Conservation (phyloP, 306 rosid species). For the Corylus heterophylla region DNA sequence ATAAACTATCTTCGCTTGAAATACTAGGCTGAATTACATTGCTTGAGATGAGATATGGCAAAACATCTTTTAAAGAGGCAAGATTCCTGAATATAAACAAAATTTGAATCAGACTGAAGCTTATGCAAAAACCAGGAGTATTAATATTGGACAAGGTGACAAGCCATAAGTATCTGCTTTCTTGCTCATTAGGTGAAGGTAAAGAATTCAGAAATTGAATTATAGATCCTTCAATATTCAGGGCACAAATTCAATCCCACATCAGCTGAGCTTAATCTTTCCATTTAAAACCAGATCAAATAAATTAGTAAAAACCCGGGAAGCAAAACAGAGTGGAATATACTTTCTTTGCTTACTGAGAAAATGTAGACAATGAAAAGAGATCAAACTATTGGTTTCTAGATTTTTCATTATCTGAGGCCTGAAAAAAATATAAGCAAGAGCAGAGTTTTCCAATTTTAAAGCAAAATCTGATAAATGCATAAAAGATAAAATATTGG, state of each 20-base stretch:
- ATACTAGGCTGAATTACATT: constrained; percentile 33
- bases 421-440: not conserved
- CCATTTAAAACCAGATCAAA: not conserved
- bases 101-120: constrained; percentile 24
- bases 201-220: not conserved
- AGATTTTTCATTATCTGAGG: not conserved
- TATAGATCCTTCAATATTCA: not conserved
- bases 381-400: not conserved
- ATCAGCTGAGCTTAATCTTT: not conserved
- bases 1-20: constrained; percentile 27
- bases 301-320: not conserved
- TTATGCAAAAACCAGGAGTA: not conserved
- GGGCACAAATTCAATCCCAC: not conserved
- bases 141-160: not conserved
- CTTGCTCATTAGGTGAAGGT: not conserved
- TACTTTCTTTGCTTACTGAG: not conserved
- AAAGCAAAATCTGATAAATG: not conserved
- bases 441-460: not conserved
- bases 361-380: not conserved
- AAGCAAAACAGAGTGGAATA: not conserved
- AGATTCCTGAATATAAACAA: constrained; percentile 47
- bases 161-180: not conserved
- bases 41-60: constrained; percentile 35
- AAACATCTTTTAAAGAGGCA: constrained; percentile 33
- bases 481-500: not conserved